Evolutionary conservation across 768 basidiomycete species (phyloP).

Genomic region (Cystofilobasidium ferigula): DNA sequence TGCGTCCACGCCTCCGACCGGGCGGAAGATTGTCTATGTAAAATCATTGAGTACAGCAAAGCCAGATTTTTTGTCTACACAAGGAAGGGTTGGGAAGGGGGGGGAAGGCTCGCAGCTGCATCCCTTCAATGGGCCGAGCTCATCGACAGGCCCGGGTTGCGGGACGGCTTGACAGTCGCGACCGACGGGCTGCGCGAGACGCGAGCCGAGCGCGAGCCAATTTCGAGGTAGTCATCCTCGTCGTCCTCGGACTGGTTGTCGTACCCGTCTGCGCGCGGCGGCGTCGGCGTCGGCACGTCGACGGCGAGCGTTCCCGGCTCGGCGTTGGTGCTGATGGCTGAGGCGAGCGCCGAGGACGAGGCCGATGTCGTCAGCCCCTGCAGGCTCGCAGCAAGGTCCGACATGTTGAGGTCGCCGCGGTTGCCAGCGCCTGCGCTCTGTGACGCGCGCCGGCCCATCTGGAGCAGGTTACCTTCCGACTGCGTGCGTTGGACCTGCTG

Average conservation of each 20-base stretch:
- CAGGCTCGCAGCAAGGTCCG: not conserved
- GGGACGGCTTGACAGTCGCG: conserved; percentile 15
- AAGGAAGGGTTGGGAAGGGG: too few relatives aligned
- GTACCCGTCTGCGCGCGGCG: not conserved
- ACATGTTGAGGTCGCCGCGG: not conserved
- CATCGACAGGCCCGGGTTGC: not conserved
- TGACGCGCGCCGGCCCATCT: not conserved
- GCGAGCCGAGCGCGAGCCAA: not conserved
- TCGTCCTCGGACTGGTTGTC: conserved; percentile 9
- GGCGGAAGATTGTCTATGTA: too few relatives aligned
- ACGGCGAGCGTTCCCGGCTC: conserved; percentile 8
- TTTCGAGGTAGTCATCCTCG: conserved; percentile 8
- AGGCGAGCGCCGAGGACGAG: conserved; percentile 16
- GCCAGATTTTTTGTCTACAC: too few relatives aligned
- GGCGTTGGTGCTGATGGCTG: conserved; percentile 12
- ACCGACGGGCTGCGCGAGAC: conserved; percentile 4
- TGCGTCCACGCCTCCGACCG: too few relatives aligned
- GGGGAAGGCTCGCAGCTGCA: too few relatives aligned
- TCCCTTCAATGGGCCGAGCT: not conserved
- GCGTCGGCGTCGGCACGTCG: not conserved
- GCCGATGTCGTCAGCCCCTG: conserved; percentile 5
- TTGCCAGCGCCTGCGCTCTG: not conserved
- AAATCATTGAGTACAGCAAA: too few relatives aligned
- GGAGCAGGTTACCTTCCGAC: conserved; percentile 14
- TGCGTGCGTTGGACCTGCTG: conserved; percentile 27